These are phyloP conservation scores for Dissophora ornata DNA, from an alignment of 192 early-diverging fungal species.

Conservation along the genomic window DNA sequence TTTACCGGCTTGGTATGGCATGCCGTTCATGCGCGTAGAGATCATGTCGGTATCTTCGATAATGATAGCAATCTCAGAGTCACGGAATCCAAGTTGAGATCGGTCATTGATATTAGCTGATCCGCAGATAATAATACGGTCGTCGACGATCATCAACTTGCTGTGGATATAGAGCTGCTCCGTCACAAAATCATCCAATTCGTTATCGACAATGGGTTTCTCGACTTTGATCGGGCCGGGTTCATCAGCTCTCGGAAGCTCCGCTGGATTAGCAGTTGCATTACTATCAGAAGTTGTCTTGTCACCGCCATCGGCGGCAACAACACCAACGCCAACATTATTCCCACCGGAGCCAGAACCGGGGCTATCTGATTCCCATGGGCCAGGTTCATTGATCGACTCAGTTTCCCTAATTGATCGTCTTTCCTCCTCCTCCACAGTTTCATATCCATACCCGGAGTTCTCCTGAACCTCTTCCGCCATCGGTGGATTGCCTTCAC, in stretches of 20 bases:
- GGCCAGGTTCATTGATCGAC: constrained; percentile 22
- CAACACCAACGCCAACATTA: too few species aligned
- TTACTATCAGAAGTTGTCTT: background rate
- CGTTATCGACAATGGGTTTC: constrained; percentile 28
- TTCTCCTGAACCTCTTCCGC: background rate
- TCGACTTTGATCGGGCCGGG: background rate
- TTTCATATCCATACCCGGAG: background rate
- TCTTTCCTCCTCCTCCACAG: background rate
- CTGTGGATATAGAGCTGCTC: constrained; percentile 90
- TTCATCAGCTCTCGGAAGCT: constrained; percentile 2
- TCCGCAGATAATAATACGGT: constrained; percentile 83
- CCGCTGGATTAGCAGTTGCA: background rate
- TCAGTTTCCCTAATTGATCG: constrained; percentile 11
- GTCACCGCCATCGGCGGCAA: too few species aligned
- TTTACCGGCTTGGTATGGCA: constrained; percentile 74
- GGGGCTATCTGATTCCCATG: background rate
- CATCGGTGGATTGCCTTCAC: background rate
- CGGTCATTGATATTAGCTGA: constrained; percentile 91
- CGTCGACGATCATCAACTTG: constrained; percentile 91
- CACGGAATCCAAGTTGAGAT: constrained; percentile 85
- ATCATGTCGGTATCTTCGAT: constrained; percentile 82
- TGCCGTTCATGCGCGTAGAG: constrained; percentile 76
- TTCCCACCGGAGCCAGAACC: too few species aligned
- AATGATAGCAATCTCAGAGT: constrained; percentile 89
- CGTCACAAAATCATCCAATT: constrained; percentile 67